Evolutionary conservation across 805 yeast species (phyloP).

Genomic region (Barnettozyma californica): DNA sequence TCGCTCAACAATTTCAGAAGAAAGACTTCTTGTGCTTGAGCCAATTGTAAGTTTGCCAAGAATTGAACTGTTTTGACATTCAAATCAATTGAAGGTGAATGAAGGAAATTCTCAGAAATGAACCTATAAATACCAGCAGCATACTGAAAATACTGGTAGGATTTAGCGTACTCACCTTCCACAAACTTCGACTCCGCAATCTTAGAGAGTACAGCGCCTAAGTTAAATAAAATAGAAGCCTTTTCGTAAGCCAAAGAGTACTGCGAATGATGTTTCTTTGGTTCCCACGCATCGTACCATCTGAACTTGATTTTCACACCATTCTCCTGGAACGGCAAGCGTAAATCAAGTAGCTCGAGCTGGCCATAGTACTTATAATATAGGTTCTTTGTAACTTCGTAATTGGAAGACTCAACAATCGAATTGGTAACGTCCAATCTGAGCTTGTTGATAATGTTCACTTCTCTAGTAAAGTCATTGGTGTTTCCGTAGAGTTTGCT

Average conservation of each 20-base stretch:
- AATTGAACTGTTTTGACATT: slow-evolving; percentile 62
- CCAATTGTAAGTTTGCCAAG: slow-evolving; percentile 60
- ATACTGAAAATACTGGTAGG: slow-evolving; percentile 59
- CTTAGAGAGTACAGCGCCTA: slow-evolving; percentile 58
- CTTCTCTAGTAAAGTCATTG: slow-evolving; percentile 52
- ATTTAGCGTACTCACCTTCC: slow-evolving; percentile 45
- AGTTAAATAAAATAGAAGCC: slow-evolving; percentile 75
- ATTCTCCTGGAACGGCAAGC: slow-evolving; percentile 61
- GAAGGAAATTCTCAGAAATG: slow-evolving; percentile 74
- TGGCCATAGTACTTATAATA: slow-evolving; percentile 73
- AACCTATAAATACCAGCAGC: slow-evolving; percentile 75
- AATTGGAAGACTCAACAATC: slow-evolving; percentile 33
- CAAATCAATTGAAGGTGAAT: slow-evolving; percentile 82
- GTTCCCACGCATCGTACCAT: slow-evolving; percentile 75
- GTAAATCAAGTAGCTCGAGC: slow-evolving; percentile 69
- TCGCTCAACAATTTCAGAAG: slow-evolving; percentile 50
- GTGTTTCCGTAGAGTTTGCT: slow-evolving; percentile 57
- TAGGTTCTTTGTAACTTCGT: slow-evolving; percentile 43
- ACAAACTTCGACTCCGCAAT: slow-evolving; percentile 36
- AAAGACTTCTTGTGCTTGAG: slow-evolving; percentile 88
- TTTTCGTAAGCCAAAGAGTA: slow-evolving; percentile 84
- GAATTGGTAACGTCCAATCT: slow-evolving; percentile 55
- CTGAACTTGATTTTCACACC: slow-evolving; percentile 58
- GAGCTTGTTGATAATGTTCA: slow-evolving; percentile 47
- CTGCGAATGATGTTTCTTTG: slow-evolving; percentile 50